These are phyloP conservation scores for Ochromonas danica DNA, from an alignment of 108 stramenopile genomes.

Conservation along the genomic window DNA sequence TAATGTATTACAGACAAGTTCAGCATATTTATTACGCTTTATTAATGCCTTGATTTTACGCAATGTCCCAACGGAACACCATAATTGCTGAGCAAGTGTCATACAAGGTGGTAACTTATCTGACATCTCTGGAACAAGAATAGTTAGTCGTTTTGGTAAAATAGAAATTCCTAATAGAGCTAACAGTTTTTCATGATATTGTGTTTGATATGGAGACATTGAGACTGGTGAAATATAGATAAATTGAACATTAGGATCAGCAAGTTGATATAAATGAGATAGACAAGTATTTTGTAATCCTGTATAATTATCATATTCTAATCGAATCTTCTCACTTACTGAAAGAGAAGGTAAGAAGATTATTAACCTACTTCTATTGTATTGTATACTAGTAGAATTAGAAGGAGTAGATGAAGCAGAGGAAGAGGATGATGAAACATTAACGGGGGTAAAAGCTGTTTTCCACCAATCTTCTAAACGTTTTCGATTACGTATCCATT, in stretches of 20 bases:
- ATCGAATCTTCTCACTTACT: conserved; percentile 37
- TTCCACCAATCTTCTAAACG: not conserved
- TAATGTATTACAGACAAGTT: conserved; percentile 36
- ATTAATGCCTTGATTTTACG: conserved; percentile 35
- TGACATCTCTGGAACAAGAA: conserved; percentile 51
- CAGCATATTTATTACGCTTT: not conserved
- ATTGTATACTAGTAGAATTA: not conserved
- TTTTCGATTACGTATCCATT: not conserved
- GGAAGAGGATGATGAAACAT: not conserved
- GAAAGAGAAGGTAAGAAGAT: conserved; percentile 42
- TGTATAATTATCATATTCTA: conserved; percentile 11
- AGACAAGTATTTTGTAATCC: conserved; percentile 34
- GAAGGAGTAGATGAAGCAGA: not conserved
- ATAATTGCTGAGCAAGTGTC: conserved; percentile 38
- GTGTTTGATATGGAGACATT: conserved; percentile 38
- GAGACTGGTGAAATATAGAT: conserved; percentile 46
- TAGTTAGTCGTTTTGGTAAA: conserved; percentile 37
- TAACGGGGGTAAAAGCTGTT: not conserved
- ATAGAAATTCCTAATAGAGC: conserved; percentile 25
- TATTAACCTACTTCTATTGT: conserved; percentile 25
- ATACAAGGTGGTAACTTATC: conserved; percentile 40
- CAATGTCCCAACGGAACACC: conserved; percentile 44
- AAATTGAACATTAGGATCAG: conserved; percentile 43
- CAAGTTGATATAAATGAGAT: conserved; percentile 35
- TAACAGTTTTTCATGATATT: conserved; percentile 51